Conservation (phyloP, 768 basidiomycete genomes). For the Pleurotus sapidus region DNA sequence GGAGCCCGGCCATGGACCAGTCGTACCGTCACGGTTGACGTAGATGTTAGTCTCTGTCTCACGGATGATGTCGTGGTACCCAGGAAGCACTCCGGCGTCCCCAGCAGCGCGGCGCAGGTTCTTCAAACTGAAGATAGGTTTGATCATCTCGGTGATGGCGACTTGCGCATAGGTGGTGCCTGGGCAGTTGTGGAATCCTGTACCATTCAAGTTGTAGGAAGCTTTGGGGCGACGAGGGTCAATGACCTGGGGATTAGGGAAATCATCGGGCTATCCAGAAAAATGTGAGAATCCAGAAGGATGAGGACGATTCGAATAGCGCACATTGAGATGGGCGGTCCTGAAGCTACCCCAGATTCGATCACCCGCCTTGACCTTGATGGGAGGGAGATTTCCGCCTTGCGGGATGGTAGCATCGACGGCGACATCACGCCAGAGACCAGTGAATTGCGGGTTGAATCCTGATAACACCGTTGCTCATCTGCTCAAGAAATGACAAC, state of each 20-base stretch:
- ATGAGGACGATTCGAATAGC: background rate
- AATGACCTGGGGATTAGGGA: slow-evolving; percentile 36
- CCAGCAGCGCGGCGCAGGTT: slow-evolving; percentile 11
- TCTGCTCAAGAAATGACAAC: background rate
- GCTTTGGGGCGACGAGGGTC: slow-evolving; percentile 34
- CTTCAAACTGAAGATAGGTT: slow-evolving; percentile 11
- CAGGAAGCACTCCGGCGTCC: background rate
- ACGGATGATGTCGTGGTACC: slow-evolving; percentile 2
- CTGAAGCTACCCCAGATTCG: slow-evolving; percentile 36
- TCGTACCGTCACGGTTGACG: background rate
- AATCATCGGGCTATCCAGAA: slow-evolving; percentile 31
- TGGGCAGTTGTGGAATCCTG: slow-evolving; percentile 15
- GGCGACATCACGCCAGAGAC: slow-evolving; percentile 35
- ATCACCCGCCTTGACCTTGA: slow-evolving; percentile 38
- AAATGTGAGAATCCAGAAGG: background rate
- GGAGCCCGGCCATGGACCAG: slow-evolving; percentile 1
- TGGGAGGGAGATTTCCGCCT: slow-evolving; percentile 28
- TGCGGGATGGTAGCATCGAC: slow-evolving; percentile 31
- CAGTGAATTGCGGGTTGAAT: slow-evolving; percentile 37
- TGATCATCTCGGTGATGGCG: slow-evolving; percentile 11
- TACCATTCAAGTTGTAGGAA: slow-evolving; percentile 26
- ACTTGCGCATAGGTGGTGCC: slow-evolving; percentile 9
- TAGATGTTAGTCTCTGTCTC: slow-evolving; percentile 1
- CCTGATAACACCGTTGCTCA: slow-evolving; percentile 10
- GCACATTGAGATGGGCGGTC: slow-evolving; percentile 42